Evolutionary conservation across 768 basidiomycete species (phyloP).

Genomic region (Tephrocybe sp.): DNA sequence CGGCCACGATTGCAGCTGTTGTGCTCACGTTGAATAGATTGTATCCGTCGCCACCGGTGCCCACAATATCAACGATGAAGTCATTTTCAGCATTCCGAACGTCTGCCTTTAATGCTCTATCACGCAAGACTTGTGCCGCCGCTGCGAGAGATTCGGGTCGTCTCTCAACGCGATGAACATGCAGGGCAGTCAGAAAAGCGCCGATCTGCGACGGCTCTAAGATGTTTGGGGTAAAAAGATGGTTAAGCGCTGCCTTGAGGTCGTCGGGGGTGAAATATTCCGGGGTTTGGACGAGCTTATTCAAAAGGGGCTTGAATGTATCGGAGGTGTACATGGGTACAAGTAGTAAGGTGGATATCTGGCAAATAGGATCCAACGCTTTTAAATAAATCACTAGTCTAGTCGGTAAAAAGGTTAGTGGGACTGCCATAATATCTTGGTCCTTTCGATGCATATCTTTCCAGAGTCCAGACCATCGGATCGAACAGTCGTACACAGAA

Average conservation of each 20-base stretch:
- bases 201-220: constrained; percentile 77
- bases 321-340: constrained; percentile 27
- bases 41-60: constrained; percentile 93
- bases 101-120: constrained; percentile 61
- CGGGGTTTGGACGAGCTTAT: constrained; percentile 76
- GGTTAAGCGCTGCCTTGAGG: constrained; percentile 67
- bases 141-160: constrained; percentile 75
- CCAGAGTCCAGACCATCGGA: too few species aligned
- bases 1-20: constrained; percentile 89
- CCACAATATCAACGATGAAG: constrained; percentile 78
- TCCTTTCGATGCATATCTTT: too few species aligned
- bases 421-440: too few species aligned
- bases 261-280: constrained; percentile 80
- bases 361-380: not conserved
- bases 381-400: constrained; percentile 9
- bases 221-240: constrained; percentile 64
- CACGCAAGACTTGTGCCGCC: constrained; percentile 71
- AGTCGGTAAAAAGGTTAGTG: too few species aligned
- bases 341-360: not conserved
- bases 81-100: constrained; percentile 61
- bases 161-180: constrained; percentile 74
- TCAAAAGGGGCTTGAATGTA: constrained; percentile 74
- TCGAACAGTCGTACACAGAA: too few species aligned
- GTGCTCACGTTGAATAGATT: constrained; percentile 98
- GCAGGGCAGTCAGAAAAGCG: constrained; percentile 84